Evolutionary conservation across 179 eudicot species (phyloP), one percentile per base, ranked within the genome.

Genomic region (Camellia oleifera): DNA sequence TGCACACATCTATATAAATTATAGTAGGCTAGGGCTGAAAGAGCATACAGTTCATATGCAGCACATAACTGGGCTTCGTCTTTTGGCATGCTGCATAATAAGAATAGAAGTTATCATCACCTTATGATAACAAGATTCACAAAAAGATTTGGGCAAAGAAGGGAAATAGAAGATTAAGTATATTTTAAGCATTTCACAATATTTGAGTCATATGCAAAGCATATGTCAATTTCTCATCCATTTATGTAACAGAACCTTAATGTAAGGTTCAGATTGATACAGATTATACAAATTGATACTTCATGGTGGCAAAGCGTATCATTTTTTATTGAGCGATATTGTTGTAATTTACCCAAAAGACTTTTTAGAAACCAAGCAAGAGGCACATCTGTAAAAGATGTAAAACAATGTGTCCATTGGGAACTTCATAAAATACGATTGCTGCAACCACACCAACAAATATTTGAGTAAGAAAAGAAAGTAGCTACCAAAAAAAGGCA

Each of bases 41-140:
- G 86, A 82, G 14, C 97, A 82, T 94, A 94, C 98, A 92, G 88
- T 90, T 94, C 98, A 84, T 91, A 88, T 77, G 98, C 97, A 54
- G 98, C 95, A 76, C 74, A 89, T 66, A 92, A 77, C 82, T 94
- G 97, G 46, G 98, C 97, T 88, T 92, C 92, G 18, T 94, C 97
- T 81, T 85, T 92, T 62, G 98, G 98, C 98, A 94, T 94, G 91
- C 97, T 94, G 90, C 88, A 87, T 9, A 44, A 74, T 40, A 15
- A 61, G 44, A 56, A n/a, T 48, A 67, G 3, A 48, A 44, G 54
- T 44, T 66, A 13, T 15, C 9, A 56, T 70, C 6, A 53, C 46
- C 0, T 53, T 10, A 42, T 7, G 70, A 52, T 44, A 10, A 60
- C 48, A 42, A 44, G 20, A 78, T 4, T n/a, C 61, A 57, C 32